Base-by-base conservation (phyloP, 140 eudicot species). In the Oenanthe javanica region DNA sequence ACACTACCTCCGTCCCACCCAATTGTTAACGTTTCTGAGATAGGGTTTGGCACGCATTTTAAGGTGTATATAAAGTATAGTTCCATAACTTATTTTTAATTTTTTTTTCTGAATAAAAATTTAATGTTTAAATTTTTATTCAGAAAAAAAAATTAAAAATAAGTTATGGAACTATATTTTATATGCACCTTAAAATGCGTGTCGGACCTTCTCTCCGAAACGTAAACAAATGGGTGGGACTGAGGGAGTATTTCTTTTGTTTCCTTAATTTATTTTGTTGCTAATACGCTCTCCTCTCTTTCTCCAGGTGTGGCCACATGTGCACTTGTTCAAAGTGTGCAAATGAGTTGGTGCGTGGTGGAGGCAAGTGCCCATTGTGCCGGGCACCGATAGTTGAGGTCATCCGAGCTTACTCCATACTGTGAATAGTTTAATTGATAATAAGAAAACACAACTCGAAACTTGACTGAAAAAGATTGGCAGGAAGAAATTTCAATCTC, bases 281-380 rank as follows among this genome's bases (percentile, higher is more conserved):
- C 31, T 52, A 43, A 75, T 77, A 23, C 80, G 52, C 52, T 14
- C 51, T 46, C 72, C 72, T 27, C 9, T 46, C 31, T 48, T 25
- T 48, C 63, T 48, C 43, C 78, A 94, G 98, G 84, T 94, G 98
- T 23, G 98, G 98, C 79, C 98, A 94, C 86, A 94, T 94, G 98
- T 94, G 98, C 86, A 92, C 98, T 6, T 94, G 98, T 85, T 84
- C 96, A 50, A 92, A 92, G 80, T 94, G 98, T 83, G 98, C 98
- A 49, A 94, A 92, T 67, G 98, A 94, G 95, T 78, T 94, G 86
- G 87, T 92, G 81, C 96, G 95, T 21, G 92, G 97, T 51, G 97
- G 97, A 79, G 98, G 97, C 50, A 94, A 92, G 87, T 94, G 98
- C 57, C 98, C 98, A 2, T 85, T 94, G 83, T 94, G 98, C 67